Evolutionary conservation across 306 rosid species (phyloP).

Genomic region (Ceratonia siliqua): DNA sequence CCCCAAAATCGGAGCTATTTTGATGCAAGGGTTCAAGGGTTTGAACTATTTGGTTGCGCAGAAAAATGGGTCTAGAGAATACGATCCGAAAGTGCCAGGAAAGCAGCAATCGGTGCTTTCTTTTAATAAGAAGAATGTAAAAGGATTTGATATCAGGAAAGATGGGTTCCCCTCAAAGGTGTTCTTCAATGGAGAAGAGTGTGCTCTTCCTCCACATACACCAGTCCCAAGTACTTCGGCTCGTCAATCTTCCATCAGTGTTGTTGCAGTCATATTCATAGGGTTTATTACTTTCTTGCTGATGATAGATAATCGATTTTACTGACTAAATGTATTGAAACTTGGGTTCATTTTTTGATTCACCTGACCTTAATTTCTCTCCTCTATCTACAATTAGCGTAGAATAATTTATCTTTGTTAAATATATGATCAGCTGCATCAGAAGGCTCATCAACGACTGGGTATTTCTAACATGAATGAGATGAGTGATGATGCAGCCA

Average conservation of each 20-base stretch:
- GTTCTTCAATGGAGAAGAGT: slow-evolving; percentile 81
- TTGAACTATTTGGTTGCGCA: slow-evolving; percentile 60
- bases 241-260: no score
- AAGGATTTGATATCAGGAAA: slow-evolving; percentile 41
- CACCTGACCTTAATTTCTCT: no score
- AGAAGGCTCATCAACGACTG: no score
- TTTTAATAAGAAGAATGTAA: slow-evolving; percentile 53
- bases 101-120: slow-evolving; percentile 82
- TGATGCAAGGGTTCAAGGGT: slow-evolving; percentile 66
- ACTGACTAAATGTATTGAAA: no score
- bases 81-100: slow-evolving; percentile 69
- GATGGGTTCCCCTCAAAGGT: slow-evolving; percentile 80
- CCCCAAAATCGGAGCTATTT: slow-evolving; percentile 44
- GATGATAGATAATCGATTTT: slow-evolving; percentile 39
- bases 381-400: no score
- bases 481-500: no score
- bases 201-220: slow-evolving; percentile 57
- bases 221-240: slow-evolving; percentile 45
- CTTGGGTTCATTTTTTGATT: no score
- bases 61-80: slow-evolving; percentile 52
- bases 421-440: no score
- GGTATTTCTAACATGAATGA: no score
- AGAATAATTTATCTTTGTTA: no score
- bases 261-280: slow-evolving; percentile 34
- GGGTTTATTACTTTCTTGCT: slow-evolving; percentile 44